Base-by-base conservation (phyloP, 2,329 filamentous ascomycete species). In the Knoxdaviesia proteae region DNA sequence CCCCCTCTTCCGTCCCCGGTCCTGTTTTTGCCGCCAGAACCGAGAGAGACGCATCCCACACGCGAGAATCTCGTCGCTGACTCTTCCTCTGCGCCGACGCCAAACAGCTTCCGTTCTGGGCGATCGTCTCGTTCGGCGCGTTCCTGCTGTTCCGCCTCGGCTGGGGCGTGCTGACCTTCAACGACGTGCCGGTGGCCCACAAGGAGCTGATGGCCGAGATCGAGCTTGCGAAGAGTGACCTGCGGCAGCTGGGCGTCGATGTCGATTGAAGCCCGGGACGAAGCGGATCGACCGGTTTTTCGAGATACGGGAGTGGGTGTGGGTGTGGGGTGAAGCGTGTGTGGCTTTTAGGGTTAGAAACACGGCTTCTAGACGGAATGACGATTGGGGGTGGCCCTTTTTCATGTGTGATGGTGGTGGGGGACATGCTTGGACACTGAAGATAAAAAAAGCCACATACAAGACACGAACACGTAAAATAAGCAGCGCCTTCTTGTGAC, bases 151-250 rank as follows among this genome's bases (percentile, higher is more conserved):
- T 80, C 65, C 84, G 84, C 53, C 80, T 98, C 48, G 90, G 90
- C 53, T 81, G 77, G 66, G 90, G 90, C 49, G 83, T 98, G 52
- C 69, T 94, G 57, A 94, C 84, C 45, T 98, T 98, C 71, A 90
- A 94, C 67, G 87, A 96, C 61, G 84, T 92, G 40, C 87, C 88
- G 43, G 73, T 84, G 47, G 90, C 90, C 42, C 81, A 48, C 62
- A 74, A 78, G 57, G 87, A 94, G 63, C 66, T 98, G 52, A 84
- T 90, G 70, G 67, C 64, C 52, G 82, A 96, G 63, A 90, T 92
- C 55, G 71, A 84, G 48, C 51, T 77, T 59, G 84, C 84, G 48
- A 79, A 80, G 64, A 64, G 63, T 47, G 84, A 92, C 52, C 62
- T 92, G 58, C 72, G 73, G 55, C 67, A 67, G 46, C 73, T 80